phyloP scores from a whole-genome alignment of 164 flowering plant species.

The Magnolia kwangsiensis region DNA sequence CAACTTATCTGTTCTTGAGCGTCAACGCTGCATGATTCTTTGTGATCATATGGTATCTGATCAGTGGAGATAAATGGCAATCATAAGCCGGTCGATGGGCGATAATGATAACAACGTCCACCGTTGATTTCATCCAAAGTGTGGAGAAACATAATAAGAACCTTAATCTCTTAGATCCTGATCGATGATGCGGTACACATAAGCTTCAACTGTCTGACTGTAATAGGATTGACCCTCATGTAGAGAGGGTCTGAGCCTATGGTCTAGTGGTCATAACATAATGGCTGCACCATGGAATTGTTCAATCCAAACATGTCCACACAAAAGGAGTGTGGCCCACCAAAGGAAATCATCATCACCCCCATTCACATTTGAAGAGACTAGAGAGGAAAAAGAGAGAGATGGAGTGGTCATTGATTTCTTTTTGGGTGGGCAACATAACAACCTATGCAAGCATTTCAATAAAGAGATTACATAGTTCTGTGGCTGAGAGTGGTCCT shows the following conservation, averaged over 20 bases:
- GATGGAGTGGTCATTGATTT: slow-evolving; percentile 3
- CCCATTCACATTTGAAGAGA: slow-evolving; percentile 16
- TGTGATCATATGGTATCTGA: too few relatives aligned
- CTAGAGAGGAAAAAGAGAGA: slow-evolving; percentile 7
- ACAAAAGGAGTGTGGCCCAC: slow-evolving; percentile 14
- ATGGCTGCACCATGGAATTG: neutral
- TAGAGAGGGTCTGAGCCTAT: neutral
- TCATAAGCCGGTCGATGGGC: too few relatives aligned
- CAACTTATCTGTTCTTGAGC: too few relatives aligned
- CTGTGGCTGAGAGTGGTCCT: too few relatives aligned
- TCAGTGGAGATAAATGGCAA: too few relatives aligned
- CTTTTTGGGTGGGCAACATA: slow-evolving; percentile 14
- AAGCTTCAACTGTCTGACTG: too few relatives aligned
- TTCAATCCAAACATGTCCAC: slow-evolving; percentile 3
- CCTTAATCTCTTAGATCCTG: too few relatives aligned
- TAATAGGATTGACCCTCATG: neutral
- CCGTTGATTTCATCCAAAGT: too few relatives aligned
- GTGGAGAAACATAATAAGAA: too few relatives aligned
- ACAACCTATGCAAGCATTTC: slow-evolving; percentile 13
- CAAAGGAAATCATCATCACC: slow-evolving; percentile 17
- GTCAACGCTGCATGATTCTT: too few relatives aligned
- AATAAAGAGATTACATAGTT: neutral
- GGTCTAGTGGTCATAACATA: neutral
- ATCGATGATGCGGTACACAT: too few relatives aligned
- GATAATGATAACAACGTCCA: too few relatives aligned